Conservation (phyloP, 2,329 filamentous ascomycete genomes). For the Thielaviopsis ethacetica region DNA sequence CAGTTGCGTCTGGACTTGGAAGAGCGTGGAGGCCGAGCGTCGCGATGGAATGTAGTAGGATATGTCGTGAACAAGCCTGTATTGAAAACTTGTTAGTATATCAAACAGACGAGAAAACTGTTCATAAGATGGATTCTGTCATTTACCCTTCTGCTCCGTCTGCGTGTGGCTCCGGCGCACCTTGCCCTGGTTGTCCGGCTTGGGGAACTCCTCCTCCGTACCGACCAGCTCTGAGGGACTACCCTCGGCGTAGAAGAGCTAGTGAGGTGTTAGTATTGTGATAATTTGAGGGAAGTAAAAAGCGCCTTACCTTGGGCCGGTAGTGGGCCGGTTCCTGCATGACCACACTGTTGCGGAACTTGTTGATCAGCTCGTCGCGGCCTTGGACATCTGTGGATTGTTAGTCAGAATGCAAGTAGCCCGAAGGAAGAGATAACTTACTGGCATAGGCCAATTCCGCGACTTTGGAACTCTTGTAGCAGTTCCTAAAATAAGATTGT, state of each 20-base stretch:
- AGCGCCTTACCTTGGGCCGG: slow-evolving; percentile 54
- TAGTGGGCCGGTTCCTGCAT: slow-evolving; percentile 76
- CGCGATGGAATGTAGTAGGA: background rate
- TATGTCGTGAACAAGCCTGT: slow-evolving; percentile 59
- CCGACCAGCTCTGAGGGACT: slow-evolving; percentile 40
- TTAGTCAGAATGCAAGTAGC: slow-evolving; percentile 2
- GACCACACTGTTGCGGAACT: slow-evolving; percentile 92
- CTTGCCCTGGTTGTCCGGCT: slow-evolving; percentile 71
- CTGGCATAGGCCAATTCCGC: slow-evolving; percentile 93
- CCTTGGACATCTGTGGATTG: slow-evolving; percentile 62
- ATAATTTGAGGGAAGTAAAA: background rate
- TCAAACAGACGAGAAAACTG: background rate
- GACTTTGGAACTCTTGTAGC: slow-evolving; percentile 68
- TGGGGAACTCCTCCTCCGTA: slow-evolving; percentile 58
- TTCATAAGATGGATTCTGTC: background rate
- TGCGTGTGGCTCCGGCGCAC: slow-evolving; percentile 78
- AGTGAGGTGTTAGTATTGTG: slow-evolving; percentile 1
- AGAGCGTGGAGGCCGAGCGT: background rate
- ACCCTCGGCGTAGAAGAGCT: slow-evolving; percentile 38
- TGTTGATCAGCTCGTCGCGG: slow-evolving; percentile 75
- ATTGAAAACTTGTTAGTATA: no score
- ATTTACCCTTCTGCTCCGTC: slow-evolving; percentile 64
- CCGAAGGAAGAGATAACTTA: slow-evolving; percentile 26
- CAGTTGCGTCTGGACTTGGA: no score
- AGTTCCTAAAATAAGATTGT: slow-evolving; percentile 39